Evolutionary conservation across 768 basidiomycete species (phyloP), one percentile per base, ranked within the genome.

Genomic region (Panaeolus cyanescens): DNA sequence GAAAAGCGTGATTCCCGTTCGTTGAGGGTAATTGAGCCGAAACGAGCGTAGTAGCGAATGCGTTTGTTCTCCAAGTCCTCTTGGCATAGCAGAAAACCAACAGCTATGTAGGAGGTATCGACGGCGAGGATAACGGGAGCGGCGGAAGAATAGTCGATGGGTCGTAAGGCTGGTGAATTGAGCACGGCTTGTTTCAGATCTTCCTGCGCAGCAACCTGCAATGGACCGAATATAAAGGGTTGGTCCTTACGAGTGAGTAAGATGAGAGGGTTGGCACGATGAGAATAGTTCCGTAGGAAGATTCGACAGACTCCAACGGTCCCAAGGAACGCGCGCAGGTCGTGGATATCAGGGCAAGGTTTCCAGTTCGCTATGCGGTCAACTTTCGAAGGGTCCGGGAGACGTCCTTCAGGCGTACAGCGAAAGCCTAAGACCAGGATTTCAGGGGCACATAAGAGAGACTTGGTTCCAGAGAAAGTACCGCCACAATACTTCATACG

Each of bases 281-380:
- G 40, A 0, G 73, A 65, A 40, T 68, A 74, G 40, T 70, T 63
- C 12, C 59, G 33, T 19, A 73, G 70, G 54, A 71, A 74, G 0
- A 72, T 66, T 0, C 65, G 61, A 22, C 63, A 54, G 0, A 66
- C 58, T 0, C 74, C 71, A 12, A 69, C 61, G 2, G 71, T 69
- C 19, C 75, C 75, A 5, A 78, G 53, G 53, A 78, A 78, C 20
- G 58, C 65, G 5, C 67, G 45, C 4, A 72, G 69, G 55, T 76
- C 71, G 5, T 55, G 61, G 6, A 62, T 32, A 28, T 61, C 62
- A 5, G 32, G 59, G 4, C 70, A 70, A 0, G 42, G 53, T 5
- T 67, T 67, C 75, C 73, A 75, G 20, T 69, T 65, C 4, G 54
- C 32, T n/a, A 75, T 68, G n/a, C 50, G 59, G 3, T 33, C 40